Base-by-base conservation (phyloP, 176 grass and related monocot species). In the Dendrocalamus sinicus region DNA sequence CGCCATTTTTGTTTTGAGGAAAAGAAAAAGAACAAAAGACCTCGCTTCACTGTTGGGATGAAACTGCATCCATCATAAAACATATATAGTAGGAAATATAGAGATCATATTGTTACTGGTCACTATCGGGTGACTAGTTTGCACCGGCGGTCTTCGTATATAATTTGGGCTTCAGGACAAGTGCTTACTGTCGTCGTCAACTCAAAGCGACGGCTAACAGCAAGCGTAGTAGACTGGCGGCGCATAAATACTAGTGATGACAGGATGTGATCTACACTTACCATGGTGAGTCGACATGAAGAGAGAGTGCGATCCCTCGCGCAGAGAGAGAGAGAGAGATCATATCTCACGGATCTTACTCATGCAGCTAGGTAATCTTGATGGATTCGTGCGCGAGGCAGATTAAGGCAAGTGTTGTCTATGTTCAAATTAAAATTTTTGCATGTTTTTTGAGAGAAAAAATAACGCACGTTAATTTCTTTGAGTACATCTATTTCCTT, bases 191-290 rank as follows among this genome's bases (percentile, higher is more conserved):
- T 54, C 7, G 1, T 20, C 16, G 66, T 20, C 57, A 50, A 20
- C 55, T 37, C 54, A 62, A 32, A 37, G 82, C 58, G 70, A 84
- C 70, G 43, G 11, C 70, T 65, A 84, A 52, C 81, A 51, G 44
- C 70, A 84, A 32, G 14, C 50, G 13, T 24, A 37, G 61, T 30
- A 35, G 41, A 32, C 9, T 63, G 70, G 70, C 41, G 81, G 82
- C 45, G 44, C 44, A 52, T 84, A 84, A 84, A 75, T 84, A 65
- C 57, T 11, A 63, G 57, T 50, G 44, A 64, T 63, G n/a, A 17
- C 70, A 39, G 28, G 81, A 63, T 83, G 43, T 63, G 81, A 73
- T 73, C 6, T 37, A 22, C 55, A 62, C 14, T 37, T 48, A 28
- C 67, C 19, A 70, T 30, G 28, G 28, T 30, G 28, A 30, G 28